Evolutionary conservation across 148 eudicot genomes (phyloP), one percentile per base, ranked within the genome.

Genomic region (Cornus florida): DNA sequence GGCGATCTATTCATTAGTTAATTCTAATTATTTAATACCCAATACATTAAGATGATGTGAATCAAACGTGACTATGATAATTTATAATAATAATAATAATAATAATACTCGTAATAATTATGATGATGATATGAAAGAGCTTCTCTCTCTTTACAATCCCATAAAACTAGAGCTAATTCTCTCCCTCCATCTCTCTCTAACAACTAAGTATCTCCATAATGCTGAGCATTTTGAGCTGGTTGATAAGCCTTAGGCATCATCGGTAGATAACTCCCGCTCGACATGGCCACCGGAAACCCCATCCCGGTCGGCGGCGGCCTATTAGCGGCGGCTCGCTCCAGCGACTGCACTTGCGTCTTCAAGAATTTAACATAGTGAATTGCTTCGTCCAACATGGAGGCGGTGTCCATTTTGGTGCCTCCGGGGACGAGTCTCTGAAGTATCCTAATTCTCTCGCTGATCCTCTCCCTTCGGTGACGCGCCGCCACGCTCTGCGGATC

Each of bases 401-500:
- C 97, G 4, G 98, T 95, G 73, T 95, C 98, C 98, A 95, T 93
- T 64, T 95, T 95, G 1, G 97, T 93, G 5, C 97, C 98, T 7
- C 98, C 98, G 20, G 98, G 98, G 4, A 95, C 98, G 2, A 95
- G 89, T 83, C 97, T 88, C 71, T 93, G 98, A 2, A 95, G 86
- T 59, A 93, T 93, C 80, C 98, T 85, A 8, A 95, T 92, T 83
- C 90, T 75, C 81, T 95, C 96, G 46, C 98, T 93, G 1, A 95
- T 95, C 87, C 94, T 84, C 71, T 95, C 97, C 60, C 98, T 83
- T 35, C 98, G 82, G 35, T 91, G 98, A 19, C 98, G 77, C 2
- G 98, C 98, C 7, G 97, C 98, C 31, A 95, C 96, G 70, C 95
- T 93, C 75, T 95, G 98, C 0, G 98, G 98, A 69, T 95, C 97